Percentiles rank a stretch among this genome's conserved stretches.
Conservation (phyloP, 345 rosid species). For the Leavenworthia alabamica region DNA sequence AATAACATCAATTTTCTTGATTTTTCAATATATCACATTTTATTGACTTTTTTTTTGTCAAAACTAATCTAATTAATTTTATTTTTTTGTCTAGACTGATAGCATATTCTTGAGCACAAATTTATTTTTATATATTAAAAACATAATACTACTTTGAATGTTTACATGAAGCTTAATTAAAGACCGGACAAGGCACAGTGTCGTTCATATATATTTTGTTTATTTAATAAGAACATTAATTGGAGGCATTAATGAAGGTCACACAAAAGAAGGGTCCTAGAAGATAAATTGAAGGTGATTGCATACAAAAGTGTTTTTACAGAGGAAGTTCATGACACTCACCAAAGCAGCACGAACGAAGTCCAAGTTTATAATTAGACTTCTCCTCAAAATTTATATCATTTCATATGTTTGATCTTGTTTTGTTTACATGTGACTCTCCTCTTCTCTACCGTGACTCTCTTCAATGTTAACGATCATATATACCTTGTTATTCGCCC, state of each 20-base stretch:
- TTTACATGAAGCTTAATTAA: no score
- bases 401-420: constrained; percentile 20
- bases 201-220: neutral
- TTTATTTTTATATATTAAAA: neutral
- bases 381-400: constrained; percentile 16
- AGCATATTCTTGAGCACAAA: neutral
- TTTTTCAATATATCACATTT: neutral
- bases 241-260: constrained; percentile 26
- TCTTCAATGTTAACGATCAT: constrained; percentile 51
- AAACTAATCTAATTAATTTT: neutral
- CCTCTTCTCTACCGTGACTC: constrained; percentile 55
- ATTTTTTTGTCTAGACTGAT: neutral
- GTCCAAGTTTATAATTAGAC: constrained; percentile 23
- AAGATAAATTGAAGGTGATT: constrained; percentile 22
- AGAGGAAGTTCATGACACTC: constrained; percentile 35
- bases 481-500: constrained; percentile 25
- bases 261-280: constrained; percentile 23
- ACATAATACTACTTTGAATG: no score
- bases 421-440: constrained; percentile 68
- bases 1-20: neutral
- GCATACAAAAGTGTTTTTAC: constrained; percentile 24
- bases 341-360: constrained; percentile 25
- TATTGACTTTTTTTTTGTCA: neutral
- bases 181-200: neutral
- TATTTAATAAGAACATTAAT: neutral